These are phyloP conservation scores for Botrytis byssoidea DNA, from an alignment of 2,329 filamentous ascomycete species.

Conservation along the genomic window DNA sequence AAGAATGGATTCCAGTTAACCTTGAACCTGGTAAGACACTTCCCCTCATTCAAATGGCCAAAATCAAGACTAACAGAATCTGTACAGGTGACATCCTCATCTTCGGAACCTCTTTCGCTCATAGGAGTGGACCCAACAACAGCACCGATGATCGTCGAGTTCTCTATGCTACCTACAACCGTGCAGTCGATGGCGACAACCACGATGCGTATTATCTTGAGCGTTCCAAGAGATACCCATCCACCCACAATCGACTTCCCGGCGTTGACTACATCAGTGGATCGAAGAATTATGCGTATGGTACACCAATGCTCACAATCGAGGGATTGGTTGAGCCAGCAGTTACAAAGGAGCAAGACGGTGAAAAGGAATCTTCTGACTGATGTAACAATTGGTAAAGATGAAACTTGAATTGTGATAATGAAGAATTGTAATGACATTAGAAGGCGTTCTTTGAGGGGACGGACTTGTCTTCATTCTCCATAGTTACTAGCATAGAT, in stretches of 20 bases:
- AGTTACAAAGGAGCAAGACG: not conserved
- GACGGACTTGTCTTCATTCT: not conserved
- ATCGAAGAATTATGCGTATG: slow-evolving; percentile 40
- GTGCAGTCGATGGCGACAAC: slow-evolving; percentile 43
- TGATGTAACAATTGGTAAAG: not conserved
- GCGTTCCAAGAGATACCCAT: slow-evolving; percentile 43
- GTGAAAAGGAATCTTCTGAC: not conserved
- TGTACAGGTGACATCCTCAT: slow-evolving; percentile 38
- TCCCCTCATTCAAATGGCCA: not conserved
- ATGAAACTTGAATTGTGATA: not conserved
- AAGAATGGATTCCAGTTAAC: slow-evolving; percentile 39
- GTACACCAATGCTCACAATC: slow-evolving; percentile 43
- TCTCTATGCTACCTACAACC: slow-evolving; percentile 46
- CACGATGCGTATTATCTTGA: slow-evolving; percentile 45
- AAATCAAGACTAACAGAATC: not conserved
- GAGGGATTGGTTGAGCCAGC: slow-evolving; percentile 21
- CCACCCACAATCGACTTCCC: slow-evolving; percentile 42
- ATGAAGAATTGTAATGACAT: not conserved
- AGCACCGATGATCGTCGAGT: slow-evolving; percentile 41
- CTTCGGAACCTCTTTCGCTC: slow-evolving; percentile 40
- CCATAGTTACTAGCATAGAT: not conserved
- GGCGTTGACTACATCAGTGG: slow-evolving; percentile 40
- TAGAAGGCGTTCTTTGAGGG: not conserved
- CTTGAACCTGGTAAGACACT: slow-evolving; percentile 36
- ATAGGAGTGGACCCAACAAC: slow-evolving; percentile 38